These are phyloP conservation scores for Starmerella davenportii DNA, from an alignment of 805 yeast species.

Conservation along the genomic window DNA sequence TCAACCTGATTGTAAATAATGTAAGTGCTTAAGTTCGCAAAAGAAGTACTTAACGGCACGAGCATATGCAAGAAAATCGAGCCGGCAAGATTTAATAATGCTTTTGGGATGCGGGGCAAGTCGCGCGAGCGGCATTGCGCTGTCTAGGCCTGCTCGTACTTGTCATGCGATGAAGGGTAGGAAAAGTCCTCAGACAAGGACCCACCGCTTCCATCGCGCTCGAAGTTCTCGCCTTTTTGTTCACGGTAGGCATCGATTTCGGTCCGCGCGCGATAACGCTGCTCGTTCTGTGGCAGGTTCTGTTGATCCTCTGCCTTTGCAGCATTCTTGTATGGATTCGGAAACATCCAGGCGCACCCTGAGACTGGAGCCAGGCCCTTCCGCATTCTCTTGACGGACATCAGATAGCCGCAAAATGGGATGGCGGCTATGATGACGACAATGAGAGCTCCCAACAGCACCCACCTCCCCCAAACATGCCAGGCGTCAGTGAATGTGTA, in stretches of 20 bases:
- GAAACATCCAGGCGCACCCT: constrained; percentile 17
- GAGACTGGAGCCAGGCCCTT: constrained; percentile 11
- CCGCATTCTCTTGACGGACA: constrained; percentile 12
- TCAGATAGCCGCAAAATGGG: constrained; percentile 16
- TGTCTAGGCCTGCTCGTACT: neutral
- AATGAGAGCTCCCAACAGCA: constrained; percentile 19
- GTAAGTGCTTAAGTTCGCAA: too few species aligned
- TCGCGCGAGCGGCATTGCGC: too few species aligned
- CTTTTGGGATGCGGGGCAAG: too few species aligned
- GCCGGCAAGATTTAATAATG: too few species aligned
- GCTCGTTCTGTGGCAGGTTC: constrained; percentile 4
- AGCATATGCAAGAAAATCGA: too few species aligned
- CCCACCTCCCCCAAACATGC: constrained; percentile 25
- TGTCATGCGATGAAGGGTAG: neutral
- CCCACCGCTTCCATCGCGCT: neutral
- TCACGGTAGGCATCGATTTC: neutral
- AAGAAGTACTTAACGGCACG: too few species aligned
- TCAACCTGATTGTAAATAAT: too few species aligned
- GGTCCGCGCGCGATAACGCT: constrained; percentile 12
- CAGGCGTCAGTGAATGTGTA: constrained; percentile 14
- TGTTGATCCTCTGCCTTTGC: constrained; percentile 1
- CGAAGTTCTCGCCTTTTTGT: neutral
- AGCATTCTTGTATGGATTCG: constrained; percentile 13
- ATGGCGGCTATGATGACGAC: constrained; percentile 14
- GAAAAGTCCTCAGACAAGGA: neutral